Evolutionary conservation across 139 green algal species (phyloP).

Genomic region (Picochlorum sp.): DNA sequence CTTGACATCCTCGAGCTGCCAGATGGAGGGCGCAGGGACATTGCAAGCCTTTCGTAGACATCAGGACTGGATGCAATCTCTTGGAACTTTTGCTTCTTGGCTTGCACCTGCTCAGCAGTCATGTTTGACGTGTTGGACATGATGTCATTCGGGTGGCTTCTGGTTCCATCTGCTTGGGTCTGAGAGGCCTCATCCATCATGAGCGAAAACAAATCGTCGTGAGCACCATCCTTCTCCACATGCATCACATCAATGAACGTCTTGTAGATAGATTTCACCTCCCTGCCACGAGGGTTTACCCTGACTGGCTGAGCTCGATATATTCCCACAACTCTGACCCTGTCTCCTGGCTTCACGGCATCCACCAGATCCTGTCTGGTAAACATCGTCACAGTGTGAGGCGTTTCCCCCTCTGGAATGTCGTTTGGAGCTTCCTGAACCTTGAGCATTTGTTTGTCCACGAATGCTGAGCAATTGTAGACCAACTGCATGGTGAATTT

Average conservation of each 20-base stretch:
- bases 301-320: constrained; percentile 71
- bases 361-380: constrained; percentile 76
- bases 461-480: constrained; percentile 77
- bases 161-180: background rate
- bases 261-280: constrained; percentile 44
- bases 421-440: constrained; percentile 87
- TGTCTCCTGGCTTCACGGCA: constrained; percentile 70
- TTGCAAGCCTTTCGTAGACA: constrained; percentile 80
- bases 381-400: constrained; percentile 80
- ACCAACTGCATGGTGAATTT: constrained; percentile 59
- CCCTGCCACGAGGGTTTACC: constrained; percentile 77
- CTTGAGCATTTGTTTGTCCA: constrained; percentile 84
- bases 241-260: constrained; percentile 90
- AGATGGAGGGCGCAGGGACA: constrained; percentile 90
- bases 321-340: constrained; percentile 69
- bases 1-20: constrained; percentile 97
- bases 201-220: constrained; percentile 41
- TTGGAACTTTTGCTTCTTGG: constrained; percentile 27
- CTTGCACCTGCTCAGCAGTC: constrained; percentile 24
- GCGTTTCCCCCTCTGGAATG: constrained; percentile 97
- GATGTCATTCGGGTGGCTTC: background rate
- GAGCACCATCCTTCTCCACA: constrained; percentile 57
- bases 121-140: constrained; percentile 25
- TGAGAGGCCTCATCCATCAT: constrained; percentile 8
- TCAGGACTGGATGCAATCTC: constrained; percentile 54